Conservation (phyloP, 768 basidiomycete genomes). For the Podaxis mareebaensis region DNA sequence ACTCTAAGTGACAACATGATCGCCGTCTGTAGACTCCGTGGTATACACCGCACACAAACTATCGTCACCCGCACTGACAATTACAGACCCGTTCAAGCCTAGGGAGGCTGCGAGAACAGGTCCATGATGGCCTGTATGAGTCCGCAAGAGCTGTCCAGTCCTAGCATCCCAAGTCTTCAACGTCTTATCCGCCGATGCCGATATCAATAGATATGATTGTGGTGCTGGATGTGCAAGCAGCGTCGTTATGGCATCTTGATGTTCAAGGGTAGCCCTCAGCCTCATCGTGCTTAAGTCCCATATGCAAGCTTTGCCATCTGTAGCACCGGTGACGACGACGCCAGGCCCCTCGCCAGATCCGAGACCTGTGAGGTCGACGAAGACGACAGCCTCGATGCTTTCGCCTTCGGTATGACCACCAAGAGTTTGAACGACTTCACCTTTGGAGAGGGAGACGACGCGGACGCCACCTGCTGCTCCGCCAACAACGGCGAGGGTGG, state of each 20-base stretch:
- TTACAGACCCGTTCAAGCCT: conserved; percentile 65
- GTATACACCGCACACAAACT: conserved; percentile 82
- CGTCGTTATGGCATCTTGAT: conserved; percentile 85
- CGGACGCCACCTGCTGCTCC: conserved; percentile 84
- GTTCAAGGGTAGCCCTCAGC: conserved; percentile 77
- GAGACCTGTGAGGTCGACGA: conserved; percentile 72
- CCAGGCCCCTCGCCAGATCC: conserved; percentile 44
- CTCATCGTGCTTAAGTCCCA: conserved; percentile 94
- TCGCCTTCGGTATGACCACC: conserved; percentile 86
- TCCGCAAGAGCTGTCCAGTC: conserved; percentile 73
- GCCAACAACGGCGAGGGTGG: conserved; percentile 90
- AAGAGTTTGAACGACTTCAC: conserved; percentile 75
- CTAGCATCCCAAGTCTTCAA: conserved; percentile 93
- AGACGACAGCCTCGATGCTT: conserved; percentile 84
- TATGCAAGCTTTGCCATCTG: conserved; percentile 91
- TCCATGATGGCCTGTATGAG: conserved; percentile 81
- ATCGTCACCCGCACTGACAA: conserved; percentile 92
- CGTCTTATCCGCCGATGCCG: conserved; percentile 84
- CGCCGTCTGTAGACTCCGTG: conserved; percentile 51
- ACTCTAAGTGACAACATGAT: conserved; percentile 13
- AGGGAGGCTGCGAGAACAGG: conserved; percentile 77
- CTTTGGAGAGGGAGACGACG: conserved; percentile 84
- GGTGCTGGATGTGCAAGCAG: conserved; percentile 75
- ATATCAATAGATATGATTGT: conserved; percentile 75
- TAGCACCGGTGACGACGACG: conserved; percentile 82